phyloP scores from a whole-genome alignment of 495 filamentous ascomycete species.

The Cryomyces antarcticus region DNA sequence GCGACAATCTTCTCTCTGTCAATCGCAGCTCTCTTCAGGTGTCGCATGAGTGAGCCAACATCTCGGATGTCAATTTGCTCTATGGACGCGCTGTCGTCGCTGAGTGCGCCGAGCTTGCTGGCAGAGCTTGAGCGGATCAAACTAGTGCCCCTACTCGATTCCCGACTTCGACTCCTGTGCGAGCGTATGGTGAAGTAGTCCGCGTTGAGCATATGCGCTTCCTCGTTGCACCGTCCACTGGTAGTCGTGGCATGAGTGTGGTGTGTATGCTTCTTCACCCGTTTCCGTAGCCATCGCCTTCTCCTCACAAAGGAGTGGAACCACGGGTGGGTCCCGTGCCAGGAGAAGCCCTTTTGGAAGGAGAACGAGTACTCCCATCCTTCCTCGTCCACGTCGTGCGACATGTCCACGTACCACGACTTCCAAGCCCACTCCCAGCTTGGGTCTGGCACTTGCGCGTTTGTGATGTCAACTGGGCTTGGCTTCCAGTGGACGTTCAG shows the following conservation, averaged over 20 bases:
- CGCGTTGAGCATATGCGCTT: conserved; percentile 45
- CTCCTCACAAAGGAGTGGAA: conserved; percentile 82
- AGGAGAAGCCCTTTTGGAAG: conserved; percentile 54
- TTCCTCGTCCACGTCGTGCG: conserved; percentile 70
- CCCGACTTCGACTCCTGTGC: conserved; percentile 19
- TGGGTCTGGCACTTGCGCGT: conserved; percentile 84
- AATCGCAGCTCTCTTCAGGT: conserved; percentile 46
- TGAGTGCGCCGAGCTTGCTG: conserved; percentile 1
- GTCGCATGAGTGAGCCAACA: conserved; percentile 40
- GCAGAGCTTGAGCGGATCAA: background rate
- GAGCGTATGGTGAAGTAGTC: conserved; percentile 76
- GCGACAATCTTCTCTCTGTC: conserved; percentile 81
- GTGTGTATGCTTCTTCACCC: conserved; percentile 39
- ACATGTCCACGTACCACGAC: conserved; percentile 84
- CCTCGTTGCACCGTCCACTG: conserved; percentile 20
- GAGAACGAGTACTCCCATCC: conserved; percentile 92
- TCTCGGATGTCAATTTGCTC: conserved; percentile 20
- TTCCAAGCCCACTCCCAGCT: conserved; percentile 95
- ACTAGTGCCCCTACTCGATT: background rate
- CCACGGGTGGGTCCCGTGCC: conserved; percentile 85
- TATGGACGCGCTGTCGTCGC: conserved; percentile 1
- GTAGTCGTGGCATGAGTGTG: conserved; percentile 16
- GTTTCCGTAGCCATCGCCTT: conserved; percentile 68
- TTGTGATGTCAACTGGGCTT: conserved; percentile 69
- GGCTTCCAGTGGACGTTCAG: conserved; percentile 50